Percentiles rank a stretch among this genome's conserved stretches.
Evolutionary conservation across 768 basidiomycete species (phyloP).

Genomic region (Collybia nuda): DNA sequence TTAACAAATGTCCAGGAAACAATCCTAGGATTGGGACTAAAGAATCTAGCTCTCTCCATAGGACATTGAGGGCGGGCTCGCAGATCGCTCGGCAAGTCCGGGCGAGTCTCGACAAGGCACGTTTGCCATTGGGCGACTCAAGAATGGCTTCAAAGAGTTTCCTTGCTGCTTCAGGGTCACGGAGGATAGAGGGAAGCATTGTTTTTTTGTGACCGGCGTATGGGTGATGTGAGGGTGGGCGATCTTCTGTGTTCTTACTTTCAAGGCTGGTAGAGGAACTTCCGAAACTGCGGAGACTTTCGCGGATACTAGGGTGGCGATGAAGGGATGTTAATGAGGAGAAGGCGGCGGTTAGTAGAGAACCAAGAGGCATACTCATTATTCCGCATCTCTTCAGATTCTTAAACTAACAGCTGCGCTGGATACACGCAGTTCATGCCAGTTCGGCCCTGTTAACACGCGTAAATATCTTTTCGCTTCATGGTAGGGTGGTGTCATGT

Average conservation of each 20-base stretch:
- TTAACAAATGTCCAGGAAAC: conserved; percentile 68
- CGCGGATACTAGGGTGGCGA: conserved; percentile 29
- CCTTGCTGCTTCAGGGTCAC: conserved; percentile 58
- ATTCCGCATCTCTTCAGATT: conserved; percentile 28
- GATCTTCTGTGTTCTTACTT: conserved; percentile 18
- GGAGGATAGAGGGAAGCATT: conserved; percentile 54
- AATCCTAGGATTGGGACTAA: conserved; percentile 69
- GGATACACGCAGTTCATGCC: conserved; percentile 39
- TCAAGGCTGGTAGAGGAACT: conserved; percentile 19
- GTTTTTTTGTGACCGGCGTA: conserved; percentile 48
- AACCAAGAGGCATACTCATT: conserved; percentile 32
- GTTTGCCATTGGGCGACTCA: conserved; percentile 61
- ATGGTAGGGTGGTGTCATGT: conserved; percentile 30
- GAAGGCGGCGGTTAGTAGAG: conserved; percentile 35
- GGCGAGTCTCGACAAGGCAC: conserved; percentile 67
- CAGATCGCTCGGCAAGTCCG: conserved; percentile 74
- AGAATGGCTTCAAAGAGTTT: conserved; percentile 48
- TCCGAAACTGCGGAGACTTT: conserved; percentile 29
- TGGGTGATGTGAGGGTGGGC: conserved; percentile 33
- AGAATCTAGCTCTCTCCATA: conserved; percentile 81
- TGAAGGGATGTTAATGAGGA: conserved; percentile 26
- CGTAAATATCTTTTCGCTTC: conserved; percentile 17
- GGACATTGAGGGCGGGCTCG: conserved; percentile 66
- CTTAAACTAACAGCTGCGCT: conserved; percentile 39
- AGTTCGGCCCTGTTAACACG: conserved; percentile 17